These are phyloP conservation scores for Claviceps purpurea DNA, from an alignment of 2,329 filamentous ascomycete genomes.

Conservation along the genomic window DNA sequence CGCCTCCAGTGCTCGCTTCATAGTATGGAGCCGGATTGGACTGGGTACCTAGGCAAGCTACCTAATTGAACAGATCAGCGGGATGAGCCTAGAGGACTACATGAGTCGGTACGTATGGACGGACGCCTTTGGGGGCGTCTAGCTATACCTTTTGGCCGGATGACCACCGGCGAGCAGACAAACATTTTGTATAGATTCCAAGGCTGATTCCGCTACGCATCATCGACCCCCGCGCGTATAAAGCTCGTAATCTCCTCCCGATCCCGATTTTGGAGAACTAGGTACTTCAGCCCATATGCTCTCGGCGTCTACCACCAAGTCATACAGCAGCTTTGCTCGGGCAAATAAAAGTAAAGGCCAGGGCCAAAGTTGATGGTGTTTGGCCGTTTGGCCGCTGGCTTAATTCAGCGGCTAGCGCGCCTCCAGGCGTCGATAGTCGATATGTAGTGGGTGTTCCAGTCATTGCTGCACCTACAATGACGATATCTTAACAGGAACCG, in stretches of 20 bases:
- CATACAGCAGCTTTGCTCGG: constrained; percentile 65
- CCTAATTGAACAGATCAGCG: no score
- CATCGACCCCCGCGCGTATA: constrained; percentile 51
- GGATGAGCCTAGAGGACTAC: no score
- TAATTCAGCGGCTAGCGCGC: constrained; percentile 47
- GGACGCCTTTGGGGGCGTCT: no score
- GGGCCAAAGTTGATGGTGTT: constrained; percentile 61
- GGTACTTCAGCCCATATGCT: constrained; percentile 59
- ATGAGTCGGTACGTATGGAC: no score
- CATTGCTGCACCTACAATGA: constrained; percentile 48
- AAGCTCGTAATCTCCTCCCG: constrained; percentile 54
- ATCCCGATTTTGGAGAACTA: constrained; percentile 57
- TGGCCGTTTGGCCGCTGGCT: constrained; percentile 45
- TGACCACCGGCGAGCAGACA: no score
- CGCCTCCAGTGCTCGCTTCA: not conserved
- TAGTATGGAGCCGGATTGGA: no score
- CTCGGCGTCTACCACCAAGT: constrained; percentile 43
- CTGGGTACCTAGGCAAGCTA: no score
- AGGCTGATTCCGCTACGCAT: constrained; percentile 34
- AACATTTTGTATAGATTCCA: constrained; percentile 26
- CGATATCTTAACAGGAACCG: constrained; percentile 52
- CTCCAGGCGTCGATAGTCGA: constrained; percentile 46
- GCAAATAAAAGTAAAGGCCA: constrained; percentile 70
- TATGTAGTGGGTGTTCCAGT: constrained; percentile 46
- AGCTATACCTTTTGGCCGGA: not conserved